Base-by-base conservation (phyloP, 163 green algal genomes). In the Scenedesmus sp. region DNA sequence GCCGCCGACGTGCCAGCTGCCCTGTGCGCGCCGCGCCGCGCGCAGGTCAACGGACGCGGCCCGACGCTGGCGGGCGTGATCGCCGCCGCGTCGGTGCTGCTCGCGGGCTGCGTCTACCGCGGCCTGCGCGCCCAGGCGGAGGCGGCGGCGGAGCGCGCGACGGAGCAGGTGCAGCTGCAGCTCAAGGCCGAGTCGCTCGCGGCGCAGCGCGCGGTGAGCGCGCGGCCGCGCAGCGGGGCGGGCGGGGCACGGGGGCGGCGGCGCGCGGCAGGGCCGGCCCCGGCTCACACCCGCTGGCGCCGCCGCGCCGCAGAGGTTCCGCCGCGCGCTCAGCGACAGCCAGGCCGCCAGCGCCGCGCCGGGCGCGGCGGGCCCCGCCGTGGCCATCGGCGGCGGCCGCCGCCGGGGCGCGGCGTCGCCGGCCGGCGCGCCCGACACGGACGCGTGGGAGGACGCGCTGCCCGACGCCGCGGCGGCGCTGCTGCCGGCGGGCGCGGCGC, bases 271-370 rank as follows among this genome's bases (percentile, higher is more conserved):
- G n/a, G n/a, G n/a, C n/a, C n/a, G n/a, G n/a, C n/a, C n/a, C n/a
- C n/a, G n/a, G n/a, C n/a, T n/a, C n/a, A n/a, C n/a, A n/a, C n/a
- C n/a, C n/a, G n/a, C n/a, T n/a, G n/a, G n/a, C n/a, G n/a, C n/a
- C n/a, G n/a, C n/a, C n/a, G n/a, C n/a, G 7, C 20, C 45, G 34
- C 67, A 76, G 67, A 76, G 67, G 67, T 76, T 76, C 33, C 67
- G 67, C 50, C 67, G 51, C 26, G 67, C 67, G 3, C n/a, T 76
- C 22, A 54, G 29, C 29, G 48, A 56, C 39, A 48, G 28, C 26
- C 48, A 76, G 34, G 20, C 47, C 18, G 31, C 42, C 22, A 18
- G 47, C 34, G 66, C 67, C 53, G 67, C 34, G 15, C 13, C 22
- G 53, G 69, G 17, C 15, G 53, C 42, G 57, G 62, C 39, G 3